Conservation (phyloP, 768 basidiomycete genomes). For the Leccinum imitatum region DNA sequence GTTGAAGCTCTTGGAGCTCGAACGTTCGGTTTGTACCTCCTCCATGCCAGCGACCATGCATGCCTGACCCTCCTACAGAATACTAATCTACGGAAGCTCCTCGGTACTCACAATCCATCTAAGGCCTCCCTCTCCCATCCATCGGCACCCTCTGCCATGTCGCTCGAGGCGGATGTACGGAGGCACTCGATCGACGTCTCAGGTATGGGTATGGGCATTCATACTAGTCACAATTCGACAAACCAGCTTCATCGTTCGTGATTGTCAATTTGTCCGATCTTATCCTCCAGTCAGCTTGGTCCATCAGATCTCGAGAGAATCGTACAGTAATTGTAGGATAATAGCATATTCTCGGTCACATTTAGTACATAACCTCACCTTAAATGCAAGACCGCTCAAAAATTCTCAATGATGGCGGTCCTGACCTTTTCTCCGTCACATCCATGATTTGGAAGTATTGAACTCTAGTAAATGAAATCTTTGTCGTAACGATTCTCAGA, state of each 20-base stretch:
- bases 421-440: constrained; percentile 7
- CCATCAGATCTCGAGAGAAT: constrained; percentile 1
- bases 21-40: constrained; percentile 52
- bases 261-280: not conserved
- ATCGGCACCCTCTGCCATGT: constrained; percentile 27
- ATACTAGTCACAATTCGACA: constrained; percentile 8
- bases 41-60: not conserved
- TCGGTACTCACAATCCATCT: constrained; percentile 25
- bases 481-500: constrained; percentile 20
- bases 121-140: constrained; percentile 21
- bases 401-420: not conserved
- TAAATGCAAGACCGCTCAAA: not conserved
- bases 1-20: constrained; percentile 64
- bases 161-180: constrained; percentile 34
- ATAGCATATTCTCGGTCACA: constrained; percentile 11
- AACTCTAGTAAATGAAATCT: constrained; percentile 8
- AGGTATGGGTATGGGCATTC: constrained; percentile 32
- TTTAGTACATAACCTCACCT: constrained; percentile 9
- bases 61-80: constrained; percentile 19
- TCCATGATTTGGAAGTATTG: constrained; percentile 2
- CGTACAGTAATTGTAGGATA: constrained; percentile 23
- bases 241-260: constrained; percentile 12
- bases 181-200: constrained; percentile 35
- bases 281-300: not conserved
- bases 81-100: constrained; percentile 33